Conservation (phyloP, 192 early-diverging fungal species). For the Coemansia asiatica region DNA sequence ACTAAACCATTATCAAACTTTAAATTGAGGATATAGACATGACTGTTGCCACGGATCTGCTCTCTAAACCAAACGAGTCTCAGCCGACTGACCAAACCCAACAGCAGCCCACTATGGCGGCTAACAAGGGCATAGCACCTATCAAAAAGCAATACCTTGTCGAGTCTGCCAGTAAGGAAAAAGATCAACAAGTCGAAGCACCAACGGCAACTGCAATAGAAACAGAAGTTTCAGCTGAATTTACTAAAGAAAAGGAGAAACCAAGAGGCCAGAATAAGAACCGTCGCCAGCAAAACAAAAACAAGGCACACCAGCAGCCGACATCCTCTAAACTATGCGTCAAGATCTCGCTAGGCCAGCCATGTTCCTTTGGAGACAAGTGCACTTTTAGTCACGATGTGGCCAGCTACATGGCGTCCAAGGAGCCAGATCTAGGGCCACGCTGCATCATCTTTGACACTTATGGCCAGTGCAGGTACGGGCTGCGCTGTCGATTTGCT, state of each 20-base stretch:
- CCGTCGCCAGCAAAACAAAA: conserved; percentile 18
- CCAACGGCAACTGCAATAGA: too few species aligned
- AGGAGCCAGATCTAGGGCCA: conserved; percentile 72
- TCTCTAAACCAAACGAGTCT: not conserved
- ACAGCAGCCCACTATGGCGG: not conserved
- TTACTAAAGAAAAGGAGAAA: not conserved
- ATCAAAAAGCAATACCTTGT: not conserved
- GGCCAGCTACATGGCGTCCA: conserved; percentile 65
- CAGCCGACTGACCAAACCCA: not conserved
- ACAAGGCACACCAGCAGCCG: not conserved
- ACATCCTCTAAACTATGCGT: conserved; percentile 54
- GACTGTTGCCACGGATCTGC: not conserved
- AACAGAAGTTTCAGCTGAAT: too few species aligned
- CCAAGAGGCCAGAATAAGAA: conserved; percentile 23
- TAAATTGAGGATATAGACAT: too few species aligned
- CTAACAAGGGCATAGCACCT: not conserved
- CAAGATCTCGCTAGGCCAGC: conserved; percentile 45
- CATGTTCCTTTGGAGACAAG: conserved; percentile 55
- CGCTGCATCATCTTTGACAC: conserved; percentile 68
- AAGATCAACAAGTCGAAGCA: not conserved
- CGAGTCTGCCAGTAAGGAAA: not conserved
- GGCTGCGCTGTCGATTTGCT: conserved; percentile 65
- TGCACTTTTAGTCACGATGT: conserved; percentile 86
- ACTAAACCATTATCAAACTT: too few species aligned
- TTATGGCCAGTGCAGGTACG: conserved; percentile 70